Conservation (phyloP, 2,329 filamentous ascomycete genomes). For the Phaeosphaeriaceae sp. region DNA sequence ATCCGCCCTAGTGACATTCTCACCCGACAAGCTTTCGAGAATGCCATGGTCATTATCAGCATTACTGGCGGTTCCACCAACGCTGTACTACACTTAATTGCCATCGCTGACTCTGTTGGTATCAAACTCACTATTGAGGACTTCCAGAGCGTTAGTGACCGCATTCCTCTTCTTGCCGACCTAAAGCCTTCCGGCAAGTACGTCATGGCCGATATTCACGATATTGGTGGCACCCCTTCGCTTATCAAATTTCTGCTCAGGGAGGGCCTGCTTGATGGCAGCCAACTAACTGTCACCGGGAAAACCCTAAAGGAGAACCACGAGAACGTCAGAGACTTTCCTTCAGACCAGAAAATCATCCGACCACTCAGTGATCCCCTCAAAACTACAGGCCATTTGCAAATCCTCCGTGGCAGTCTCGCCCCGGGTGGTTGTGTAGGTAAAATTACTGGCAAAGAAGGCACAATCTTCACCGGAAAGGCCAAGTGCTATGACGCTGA, state of each 20-base stretch:
- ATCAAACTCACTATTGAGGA: slow-evolving; percentile 59
- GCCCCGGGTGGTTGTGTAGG: slow-evolving; percentile 74
- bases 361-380: slow-evolving; percentile 71
- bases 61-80: slow-evolving; percentile 59
- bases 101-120: slow-evolving; percentile 58
- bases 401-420: slow-evolving; percentile 73
- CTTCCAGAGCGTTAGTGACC: slow-evolving; percentile 58
- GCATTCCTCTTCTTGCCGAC: slow-evolving; percentile 58
- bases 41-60: slow-evolving; percentile 60
- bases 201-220: slow-evolving; percentile 65
- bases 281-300: slow-evolving; percentile 58
- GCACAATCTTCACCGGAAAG: slow-evolving; percentile 69
- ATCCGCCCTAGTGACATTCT: slow-evolving; percentile 58
- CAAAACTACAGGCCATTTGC: slow-evolving; percentile 74
- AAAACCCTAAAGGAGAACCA: slow-evolving; percentile 58
- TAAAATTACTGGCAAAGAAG: slow-evolving; percentile 80
- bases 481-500: slow-evolving; percentile 74
- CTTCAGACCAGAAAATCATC: slow-evolving; percentile 73
- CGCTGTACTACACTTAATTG: slow-evolving; percentile 58
- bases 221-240: slow-evolving; percentile 58
- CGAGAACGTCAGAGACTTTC: slow-evolving; percentile 66
- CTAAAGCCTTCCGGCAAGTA: slow-evolving; percentile 61
- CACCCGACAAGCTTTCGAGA: slow-evolving; percentile 57
- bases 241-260: slow-evolving; percentile 58
- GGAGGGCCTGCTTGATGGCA: slow-evolving; percentile 57